Base-by-base conservation (phyloP, 805 yeast species). In the Myxozyma udenii region DNA sequence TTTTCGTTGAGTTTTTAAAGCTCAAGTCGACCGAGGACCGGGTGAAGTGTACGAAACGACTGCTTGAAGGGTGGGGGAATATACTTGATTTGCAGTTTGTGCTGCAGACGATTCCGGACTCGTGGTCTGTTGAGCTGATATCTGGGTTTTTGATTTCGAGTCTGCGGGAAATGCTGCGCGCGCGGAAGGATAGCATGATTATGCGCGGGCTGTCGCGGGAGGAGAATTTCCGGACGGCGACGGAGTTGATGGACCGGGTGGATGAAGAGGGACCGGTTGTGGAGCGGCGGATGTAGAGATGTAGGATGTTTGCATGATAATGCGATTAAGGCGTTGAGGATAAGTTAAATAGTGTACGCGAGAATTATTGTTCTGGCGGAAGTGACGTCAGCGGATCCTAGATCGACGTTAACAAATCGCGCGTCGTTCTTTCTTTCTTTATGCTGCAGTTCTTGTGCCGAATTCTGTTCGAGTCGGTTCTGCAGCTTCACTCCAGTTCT, bases 41-140 rank as follows among this genome's bases (percentile, higher is more conserved):
- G 40, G 55, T 60, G 12, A 48, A 46, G 21, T 64, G 64, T 44
- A 57, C 63, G 7, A 48, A 61, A n/a, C 45, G 58, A 24, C 46
- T 67, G 32, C 59, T 68, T 25, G 67, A 64, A 23, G 56, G 61
- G 6, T 64, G 60, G 53, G 69, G 69, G 14, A 46, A 30, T n/a
- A 24, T 47, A 12, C 55, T 68, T 3, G 70, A 66, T 41, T 47
- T 64, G 36, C 59, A 58, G 38, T 49, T 60, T 36, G 69, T 54
- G 4, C 54, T 68, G 26, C 53, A 53, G 22, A 53, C 57, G 30
- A 55, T 64, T 25, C 69, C 71, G 3, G 61, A 57, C 16, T 26
- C 53, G 9, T 68, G 71, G 71, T 63, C 71, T 3, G 57, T 68
- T 30, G 68, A 65, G 47, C 46, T 59, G 23, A 48, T 68, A 24